Conservation (phyloP, 108 stramenopile genomes). For the Mediolabrus comicus region DNA sequence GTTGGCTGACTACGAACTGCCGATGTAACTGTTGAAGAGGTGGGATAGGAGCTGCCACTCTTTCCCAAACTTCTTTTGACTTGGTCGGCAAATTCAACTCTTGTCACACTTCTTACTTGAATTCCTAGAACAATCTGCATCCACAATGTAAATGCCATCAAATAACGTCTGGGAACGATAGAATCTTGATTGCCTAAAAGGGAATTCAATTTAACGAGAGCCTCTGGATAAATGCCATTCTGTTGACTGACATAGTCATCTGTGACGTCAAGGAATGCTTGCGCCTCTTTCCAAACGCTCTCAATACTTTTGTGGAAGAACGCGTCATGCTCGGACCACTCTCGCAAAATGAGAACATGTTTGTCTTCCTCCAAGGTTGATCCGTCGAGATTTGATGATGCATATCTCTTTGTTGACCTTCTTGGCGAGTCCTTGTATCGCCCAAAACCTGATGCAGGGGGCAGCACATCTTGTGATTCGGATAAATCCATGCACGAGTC, state of each 20-base stretch:
- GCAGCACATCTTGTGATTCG: not conserved
- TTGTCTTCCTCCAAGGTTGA: not conserved
- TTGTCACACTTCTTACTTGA: conserved; percentile 25
- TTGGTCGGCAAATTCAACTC: conserved; percentile 14
- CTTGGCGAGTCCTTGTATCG: not conserved
- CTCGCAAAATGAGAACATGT: conserved; percentile 25
- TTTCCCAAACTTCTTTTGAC: not conserved
- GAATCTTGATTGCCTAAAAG: not conserved
- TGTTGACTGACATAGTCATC: conserved; percentile 1
- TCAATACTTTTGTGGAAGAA: conserved; percentile 21
- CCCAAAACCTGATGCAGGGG: not conserved
- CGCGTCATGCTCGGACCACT: conserved; percentile 20
- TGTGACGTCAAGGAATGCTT: not conserved
- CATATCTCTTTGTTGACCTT: not conserved
- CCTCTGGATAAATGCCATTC: conserved; percentile 5
- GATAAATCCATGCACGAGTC: not conserved
- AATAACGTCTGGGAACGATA: conserved; percentile 13
- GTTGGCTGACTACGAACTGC: not conserved
- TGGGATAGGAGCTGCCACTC: not conserved
- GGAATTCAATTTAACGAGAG: conserved; percentile 4
- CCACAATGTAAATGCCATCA: conserved; percentile 34
- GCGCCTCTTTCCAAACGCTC: conserved; percentile 22
- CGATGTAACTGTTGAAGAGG: not conserved
- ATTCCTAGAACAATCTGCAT: conserved; percentile 24
- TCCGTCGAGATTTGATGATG: not conserved